Evolutionary conservation across 805 yeast species (phyloP), one percentile per base, ranked within the genome.

Genomic region (Saturnispora serradocipensis): DNA sequence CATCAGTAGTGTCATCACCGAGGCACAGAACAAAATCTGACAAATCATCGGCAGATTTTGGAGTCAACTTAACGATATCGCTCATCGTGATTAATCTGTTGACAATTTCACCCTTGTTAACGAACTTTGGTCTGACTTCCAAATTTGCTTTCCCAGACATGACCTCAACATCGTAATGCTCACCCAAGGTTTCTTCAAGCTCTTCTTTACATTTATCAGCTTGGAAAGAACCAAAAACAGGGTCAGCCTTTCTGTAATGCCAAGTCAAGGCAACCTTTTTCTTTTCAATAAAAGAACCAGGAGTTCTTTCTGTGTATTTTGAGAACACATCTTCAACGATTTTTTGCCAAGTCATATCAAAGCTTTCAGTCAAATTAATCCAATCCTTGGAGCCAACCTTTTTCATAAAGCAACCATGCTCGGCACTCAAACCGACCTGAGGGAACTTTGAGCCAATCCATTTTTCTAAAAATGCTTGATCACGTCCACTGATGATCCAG

Each of bases 111-210:
- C 99, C 99, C 67, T 93, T 93, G 72, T 93, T 93, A 50, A 91
- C 88, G 65, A 89, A 86, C 54, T 81, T 80, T 13, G 99, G 99
- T 56, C 99, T 76, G n/a, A 93, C 98, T 69, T 93, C 99, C 45
- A 93, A 78, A 63, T 93, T 93, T 32, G 98, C 98, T 69, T 93
- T 93, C 45, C 99, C 99, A 13, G 85, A 75, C 97, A 93, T 91
- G 15, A 93, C 93, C 63, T 93, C 99, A 43, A 93, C 85, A 55
- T 88, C 96, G 62, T 80, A 86, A 22, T 77, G 76, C 28, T 67
- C 68, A 2, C 15, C 16, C 10, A 90, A 77, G 1, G 82, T 75
- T 16, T 70, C 72, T 53, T 75, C 71, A 56, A 93, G 68, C 54
- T 83, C 84, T 22, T 81, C 74, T 55, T 83, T 77, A 61, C 93